Conservation (phyloP, 306 rosid genomes). For the Cotoneaster glaucophyllus region DNA sequence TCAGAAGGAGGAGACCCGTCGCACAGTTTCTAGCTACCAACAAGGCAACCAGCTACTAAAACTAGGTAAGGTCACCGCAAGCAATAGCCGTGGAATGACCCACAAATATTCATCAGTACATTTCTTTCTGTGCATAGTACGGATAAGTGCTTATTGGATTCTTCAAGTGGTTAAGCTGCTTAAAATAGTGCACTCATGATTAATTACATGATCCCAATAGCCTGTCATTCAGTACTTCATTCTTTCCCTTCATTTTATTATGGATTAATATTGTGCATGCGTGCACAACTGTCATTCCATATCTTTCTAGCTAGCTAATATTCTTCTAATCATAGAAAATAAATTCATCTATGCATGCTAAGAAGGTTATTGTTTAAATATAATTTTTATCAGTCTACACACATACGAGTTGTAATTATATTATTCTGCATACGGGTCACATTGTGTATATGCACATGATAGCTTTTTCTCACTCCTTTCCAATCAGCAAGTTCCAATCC, state of each 20-base stretch:
- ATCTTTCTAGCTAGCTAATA: not conserved
- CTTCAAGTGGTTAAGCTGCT: conserved; percentile 1
- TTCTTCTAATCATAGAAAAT: not conserved
- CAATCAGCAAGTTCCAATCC: no score
- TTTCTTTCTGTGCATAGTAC: conserved; percentile 23
- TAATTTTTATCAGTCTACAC: not conserved
- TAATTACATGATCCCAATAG: not conserved
- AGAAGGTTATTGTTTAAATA: not conserved
- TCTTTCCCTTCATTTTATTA: not conserved
- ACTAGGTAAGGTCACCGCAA: conserved; percentile 18
- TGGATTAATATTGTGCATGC: not conserved
- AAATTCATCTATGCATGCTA: not conserved
- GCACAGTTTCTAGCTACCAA: not conserved
- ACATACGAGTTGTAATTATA: no score
- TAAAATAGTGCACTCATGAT: not conserved
- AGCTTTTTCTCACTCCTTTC: not conserved
- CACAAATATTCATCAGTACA: conserved; percentile 12
- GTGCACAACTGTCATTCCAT: not conserved
- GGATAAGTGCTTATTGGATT: not conserved
- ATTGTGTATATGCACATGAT: not conserved
- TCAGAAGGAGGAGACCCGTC: not conserved
- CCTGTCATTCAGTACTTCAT: not conserved
- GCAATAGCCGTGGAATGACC: not conserved
- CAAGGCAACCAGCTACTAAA: not conserved
- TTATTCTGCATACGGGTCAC: no score